These are phyloP conservation scores for Boletus sensibilis DNA, from an alignment of 768 basidiomycete species.

Conservation along the genomic window DNA sequence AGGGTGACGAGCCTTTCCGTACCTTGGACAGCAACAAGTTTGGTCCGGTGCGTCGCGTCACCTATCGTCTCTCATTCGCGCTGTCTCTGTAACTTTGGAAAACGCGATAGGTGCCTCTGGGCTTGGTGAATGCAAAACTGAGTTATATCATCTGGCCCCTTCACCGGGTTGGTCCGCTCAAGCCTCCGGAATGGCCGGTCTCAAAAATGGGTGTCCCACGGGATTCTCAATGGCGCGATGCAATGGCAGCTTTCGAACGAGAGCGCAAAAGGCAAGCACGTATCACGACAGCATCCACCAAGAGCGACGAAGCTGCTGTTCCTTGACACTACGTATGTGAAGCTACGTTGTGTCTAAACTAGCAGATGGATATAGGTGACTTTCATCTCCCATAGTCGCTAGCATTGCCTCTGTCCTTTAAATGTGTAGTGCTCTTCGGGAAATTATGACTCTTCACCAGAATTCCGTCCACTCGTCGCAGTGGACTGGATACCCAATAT, in stretches of 20 bases:
- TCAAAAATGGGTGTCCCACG: conserved; percentile 21
- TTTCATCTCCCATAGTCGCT: not conserved
- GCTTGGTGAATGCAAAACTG: conserved; percentile 51
- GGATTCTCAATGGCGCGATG: conserved; percentile 24
- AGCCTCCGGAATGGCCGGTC: conserved; percentile 20
- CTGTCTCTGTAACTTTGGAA: not conserved
- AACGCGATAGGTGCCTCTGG: conserved; percentile 38
- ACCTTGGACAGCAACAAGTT: conserved; percentile 72
- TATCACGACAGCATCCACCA: conserved; percentile 8
- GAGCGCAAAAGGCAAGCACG: conserved; percentile 26
- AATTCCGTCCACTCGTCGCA: conserved; percentile 1
- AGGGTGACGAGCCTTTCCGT: conserved; percentile 44
- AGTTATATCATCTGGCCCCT: conserved; percentile 52
- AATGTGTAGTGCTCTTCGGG: not conserved
- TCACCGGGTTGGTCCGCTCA: conserved; percentile 42
- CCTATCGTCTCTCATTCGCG: not conserved
- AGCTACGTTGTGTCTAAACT: not conserved
- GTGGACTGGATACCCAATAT: conserved; percentile 37
- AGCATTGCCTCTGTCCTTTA: not conserved
- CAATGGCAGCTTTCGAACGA: conserved; percentile 33
- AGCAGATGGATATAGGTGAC: not conserved
- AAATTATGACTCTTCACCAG: not conserved
- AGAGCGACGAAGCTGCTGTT: not conserved
- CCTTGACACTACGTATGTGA: conserved; percentile 2
- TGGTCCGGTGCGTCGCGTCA: conserved; percentile 53